These are phyloP conservation scores for Heterobasidion irregulare DNA, from an alignment of 1,284 basidiomycete genomes.

Conservation along the genomic window DNA sequence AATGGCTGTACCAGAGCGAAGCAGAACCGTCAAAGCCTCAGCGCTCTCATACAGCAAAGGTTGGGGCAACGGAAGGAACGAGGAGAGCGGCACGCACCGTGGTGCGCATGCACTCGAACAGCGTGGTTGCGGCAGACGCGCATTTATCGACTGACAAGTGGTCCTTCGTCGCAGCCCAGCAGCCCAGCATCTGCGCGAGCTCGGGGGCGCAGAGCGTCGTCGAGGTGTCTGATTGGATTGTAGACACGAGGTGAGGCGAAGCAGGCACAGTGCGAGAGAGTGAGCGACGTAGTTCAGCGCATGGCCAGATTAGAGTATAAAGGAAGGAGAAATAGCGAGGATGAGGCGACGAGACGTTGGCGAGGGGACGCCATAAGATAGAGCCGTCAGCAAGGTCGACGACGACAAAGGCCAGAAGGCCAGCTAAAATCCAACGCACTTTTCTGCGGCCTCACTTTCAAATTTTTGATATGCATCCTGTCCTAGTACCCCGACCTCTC, in stretches of 20 bases:
- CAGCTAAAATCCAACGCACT: slow-evolving; percentile 28
- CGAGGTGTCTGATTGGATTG: slow-evolving; percentile 15
- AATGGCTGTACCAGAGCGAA: slow-evolving; percentile 39
- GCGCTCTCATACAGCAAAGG: not conserved
- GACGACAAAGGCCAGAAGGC: too few relatives aligned
- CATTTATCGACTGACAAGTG: slow-evolving; percentile 57
- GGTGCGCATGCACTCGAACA: slow-evolving; percentile 85
- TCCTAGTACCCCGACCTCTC: not conserved
- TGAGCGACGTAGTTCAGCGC: not conserved
- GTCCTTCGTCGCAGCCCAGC: slow-evolving; percentile 85
- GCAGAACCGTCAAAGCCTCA: not conserved
- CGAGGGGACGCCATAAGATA: too few relatives aligned
- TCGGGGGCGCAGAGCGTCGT: slow-evolving; percentile 67
- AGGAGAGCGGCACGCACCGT: slow-evolving; percentile 44
- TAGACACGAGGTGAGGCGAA: too few relatives aligned
- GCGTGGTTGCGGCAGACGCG: slow-evolving; percentile 51
- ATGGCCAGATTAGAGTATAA: slow-evolving; percentile 7
- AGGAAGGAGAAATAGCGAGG: not conserved
- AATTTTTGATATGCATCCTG: slow-evolving; percentile 58
- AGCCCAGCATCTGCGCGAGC: slow-evolving; percentile 79
- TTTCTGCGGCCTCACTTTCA: slow-evolving; percentile 77
- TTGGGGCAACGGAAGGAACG: not conserved
- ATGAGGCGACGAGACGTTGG: not conserved
- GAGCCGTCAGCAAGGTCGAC: too few relatives aligned
- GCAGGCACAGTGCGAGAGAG: slow-evolving; percentile 23